Conservation (phyloP, 306 rosid species). For the Sesbania bispinosa region DNA sequence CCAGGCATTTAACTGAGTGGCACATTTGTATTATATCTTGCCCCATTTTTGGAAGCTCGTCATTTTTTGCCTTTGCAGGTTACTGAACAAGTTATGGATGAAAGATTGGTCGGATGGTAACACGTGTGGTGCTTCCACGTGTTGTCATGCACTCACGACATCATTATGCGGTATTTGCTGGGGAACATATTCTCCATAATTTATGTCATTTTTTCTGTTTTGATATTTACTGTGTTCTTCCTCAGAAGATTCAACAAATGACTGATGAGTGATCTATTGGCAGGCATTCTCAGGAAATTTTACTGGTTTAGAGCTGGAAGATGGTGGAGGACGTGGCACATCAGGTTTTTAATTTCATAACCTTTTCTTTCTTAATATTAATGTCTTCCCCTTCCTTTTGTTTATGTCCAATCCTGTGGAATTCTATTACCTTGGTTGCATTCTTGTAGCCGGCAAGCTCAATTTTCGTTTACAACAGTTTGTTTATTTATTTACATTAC, state of each 20-base stretch:
- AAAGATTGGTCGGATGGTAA: constrained; percentile 80
- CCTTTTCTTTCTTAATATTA: not conserved
- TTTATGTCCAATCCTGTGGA: not conserved
- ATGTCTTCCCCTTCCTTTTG: not conserved
- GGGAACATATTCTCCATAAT: not conserved
- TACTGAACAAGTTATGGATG: constrained; percentile 85
- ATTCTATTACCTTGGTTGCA: not conserved
- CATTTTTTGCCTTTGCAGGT: constrained; percentile 50
- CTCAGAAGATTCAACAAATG: not conserved
- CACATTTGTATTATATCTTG: not conserved
- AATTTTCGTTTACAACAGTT: not conserved
- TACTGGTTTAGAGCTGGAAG: constrained; percentile 95
- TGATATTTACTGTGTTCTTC: constrained; percentile 1
- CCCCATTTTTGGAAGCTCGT: constrained; percentile 5
- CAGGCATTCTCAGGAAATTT: constrained; percentile 91
- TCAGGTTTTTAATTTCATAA: constrained; percentile 52
- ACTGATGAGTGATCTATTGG: constrained; percentile 31
- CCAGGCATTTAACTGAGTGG: not conserved
- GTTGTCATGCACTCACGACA: constrained; percentile 91
- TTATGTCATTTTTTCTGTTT: not conserved
- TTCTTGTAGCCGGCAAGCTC: constrained; percentile 1
- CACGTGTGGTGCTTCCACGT: constrained; percentile 94
- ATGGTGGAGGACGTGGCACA: constrained; percentile 98
- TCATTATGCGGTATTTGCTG: constrained; percentile 71
- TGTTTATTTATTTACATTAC: not conserved